Conservation (phyloP, 202 grass and related monocot genomes). For the Elaeis oleifera region DNA sequence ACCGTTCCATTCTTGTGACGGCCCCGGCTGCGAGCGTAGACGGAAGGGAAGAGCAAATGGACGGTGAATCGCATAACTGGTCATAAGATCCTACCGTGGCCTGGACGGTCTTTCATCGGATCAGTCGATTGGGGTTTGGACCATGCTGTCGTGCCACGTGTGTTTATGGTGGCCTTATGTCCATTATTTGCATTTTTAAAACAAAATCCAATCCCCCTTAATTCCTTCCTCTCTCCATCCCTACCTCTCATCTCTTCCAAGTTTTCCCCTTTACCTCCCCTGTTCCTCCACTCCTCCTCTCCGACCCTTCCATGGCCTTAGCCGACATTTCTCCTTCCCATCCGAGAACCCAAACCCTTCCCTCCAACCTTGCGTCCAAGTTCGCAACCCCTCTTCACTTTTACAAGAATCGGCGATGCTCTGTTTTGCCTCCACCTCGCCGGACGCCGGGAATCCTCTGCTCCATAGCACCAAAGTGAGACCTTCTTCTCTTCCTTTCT, state of each 20-base stretch:
- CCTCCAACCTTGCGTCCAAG: constrained; percentile 14
- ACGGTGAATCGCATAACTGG: too few relatives aligned
- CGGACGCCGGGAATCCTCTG: constrained; percentile 28
- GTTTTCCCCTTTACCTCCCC: neutral
- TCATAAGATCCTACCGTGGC: neutral
- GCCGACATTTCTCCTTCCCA: constrained; percentile 24
- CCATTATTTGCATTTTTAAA: constrained; percentile 7
- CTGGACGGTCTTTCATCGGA: neutral
- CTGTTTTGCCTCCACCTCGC: constrained; percentile 4
- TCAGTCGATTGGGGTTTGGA: neutral
- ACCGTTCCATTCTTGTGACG: too few relatives aligned
- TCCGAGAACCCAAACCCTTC: constrained; percentile 10
- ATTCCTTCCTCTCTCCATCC: constrained; percentile 1
- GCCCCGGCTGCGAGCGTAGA: too few relatives aligned
- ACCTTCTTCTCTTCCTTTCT: neutral
- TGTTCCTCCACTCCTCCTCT: too few relatives aligned
- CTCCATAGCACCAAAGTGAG: constrained; percentile 70
- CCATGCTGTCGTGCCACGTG: constrained; percentile 25
- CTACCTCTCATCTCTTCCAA: neutral
- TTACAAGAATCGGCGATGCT: constrained; percentile 11
- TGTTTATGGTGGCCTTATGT: constrained; percentile 9
- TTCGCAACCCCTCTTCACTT: constrained; percentile 1
- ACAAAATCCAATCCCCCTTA: constrained; percentile 15
- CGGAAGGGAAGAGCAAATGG: too few relatives aligned
- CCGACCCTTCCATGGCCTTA: constrained; percentile 24